These are phyloP conservation scores for Calonectria henricotiae DNA, from an alignment of 2,329 filamentous ascomycete species.

Conservation along the genomic window DNA sequence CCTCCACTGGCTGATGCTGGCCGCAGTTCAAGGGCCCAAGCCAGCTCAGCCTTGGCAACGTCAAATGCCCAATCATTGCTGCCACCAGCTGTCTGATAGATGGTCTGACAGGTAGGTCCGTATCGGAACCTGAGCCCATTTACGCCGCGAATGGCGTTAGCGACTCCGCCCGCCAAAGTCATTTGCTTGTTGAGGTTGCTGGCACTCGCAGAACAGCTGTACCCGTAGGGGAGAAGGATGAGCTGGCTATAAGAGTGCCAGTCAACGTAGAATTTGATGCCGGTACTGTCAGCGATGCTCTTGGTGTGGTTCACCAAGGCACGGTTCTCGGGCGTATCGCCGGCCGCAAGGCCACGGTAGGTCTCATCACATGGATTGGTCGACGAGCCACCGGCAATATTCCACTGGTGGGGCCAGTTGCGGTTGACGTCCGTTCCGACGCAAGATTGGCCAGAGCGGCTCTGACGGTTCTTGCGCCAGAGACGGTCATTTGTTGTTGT, in stretches of 20 bases:
- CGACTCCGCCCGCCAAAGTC: constrained; percentile 9
- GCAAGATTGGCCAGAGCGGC: constrained; percentile 60
- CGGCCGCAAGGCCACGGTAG: constrained; percentile 63
- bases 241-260: constrained; percentile 19
- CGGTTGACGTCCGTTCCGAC: constrained; percentile 73
- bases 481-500: constrained; percentile 66
- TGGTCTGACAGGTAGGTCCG: constrained; percentile 10
- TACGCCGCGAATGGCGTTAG: background rate
- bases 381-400: constrained; percentile 66
- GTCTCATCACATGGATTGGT: constrained; percentile 68
- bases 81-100: constrained; percentile 12
- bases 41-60: constrained; percentile 14
- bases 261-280: constrained; percentile 8
- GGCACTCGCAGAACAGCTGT: constrained; percentile 11
- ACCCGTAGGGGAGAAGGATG: constrained; percentile 6
- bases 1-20: background rate
- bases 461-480: constrained; percentile 75
- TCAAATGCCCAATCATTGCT: constrained; percentile 13
- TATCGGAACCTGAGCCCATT: constrained; percentile 12
- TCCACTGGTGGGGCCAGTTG: constrained; percentile 74
- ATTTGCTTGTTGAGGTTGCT: constrained; percentile 10
- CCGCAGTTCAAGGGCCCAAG: constrained; percentile 1
- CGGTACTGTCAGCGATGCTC: constrained; percentile 8
- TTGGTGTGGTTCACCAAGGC: constrained; percentile 13
- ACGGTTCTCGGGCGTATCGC: constrained; percentile 55